phyloP scores from a whole-genome alignment of 169 alveolate species.

The Plasmodium ovale region DNA sequence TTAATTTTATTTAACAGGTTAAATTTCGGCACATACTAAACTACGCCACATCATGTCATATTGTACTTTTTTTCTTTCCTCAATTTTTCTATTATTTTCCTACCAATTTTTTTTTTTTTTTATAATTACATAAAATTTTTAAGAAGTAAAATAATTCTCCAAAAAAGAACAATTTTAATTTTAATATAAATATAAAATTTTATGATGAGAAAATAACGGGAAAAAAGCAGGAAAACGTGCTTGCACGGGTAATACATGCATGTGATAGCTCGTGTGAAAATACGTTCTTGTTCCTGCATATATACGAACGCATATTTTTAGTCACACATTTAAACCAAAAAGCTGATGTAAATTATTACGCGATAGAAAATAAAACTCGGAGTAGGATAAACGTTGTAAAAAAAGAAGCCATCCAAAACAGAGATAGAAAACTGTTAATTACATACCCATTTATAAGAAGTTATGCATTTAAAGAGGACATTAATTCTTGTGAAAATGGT shows the following conservation, averaged over 20 bases:
- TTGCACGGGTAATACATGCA: too few relatives aligned
- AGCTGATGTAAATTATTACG: slow-evolving; percentile 14
- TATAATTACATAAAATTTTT: not conserved
- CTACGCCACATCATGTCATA: too few relatives aligned
- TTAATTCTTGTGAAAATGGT: slow-evolving; percentile 49
- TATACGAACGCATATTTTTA: not conserved
- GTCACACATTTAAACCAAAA: not conserved
- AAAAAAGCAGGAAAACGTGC: too few relatives aligned
- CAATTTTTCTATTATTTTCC: not conserved
- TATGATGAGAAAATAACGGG: too few relatives aligned
- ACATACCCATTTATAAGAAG: slow-evolving; percentile 60
- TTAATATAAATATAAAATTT: not conserved
- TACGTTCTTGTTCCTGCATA: too few relatives aligned
- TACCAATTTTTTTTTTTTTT: not conserved
- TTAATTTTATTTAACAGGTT: not conserved
- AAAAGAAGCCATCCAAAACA: slow-evolving; percentile 31
- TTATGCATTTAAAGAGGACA: slow-evolving; percentile 58
- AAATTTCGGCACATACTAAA: not conserved
- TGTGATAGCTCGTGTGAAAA: too few relatives aligned
- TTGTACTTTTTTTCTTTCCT: not conserved
- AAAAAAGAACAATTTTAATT: not conserved
- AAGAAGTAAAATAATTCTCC: not conserved
- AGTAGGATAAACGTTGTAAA: not conserved
- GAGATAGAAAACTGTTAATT: slow-evolving; percentile 35
- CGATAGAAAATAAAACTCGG: not conserved